A percentile compares a stretch with the other conserved stretches of the same genome.
Evolutionary conservation across 192 early-diverging fungal genomes (phyloP).

Genomic region (Coemansia furcata): DNA sequence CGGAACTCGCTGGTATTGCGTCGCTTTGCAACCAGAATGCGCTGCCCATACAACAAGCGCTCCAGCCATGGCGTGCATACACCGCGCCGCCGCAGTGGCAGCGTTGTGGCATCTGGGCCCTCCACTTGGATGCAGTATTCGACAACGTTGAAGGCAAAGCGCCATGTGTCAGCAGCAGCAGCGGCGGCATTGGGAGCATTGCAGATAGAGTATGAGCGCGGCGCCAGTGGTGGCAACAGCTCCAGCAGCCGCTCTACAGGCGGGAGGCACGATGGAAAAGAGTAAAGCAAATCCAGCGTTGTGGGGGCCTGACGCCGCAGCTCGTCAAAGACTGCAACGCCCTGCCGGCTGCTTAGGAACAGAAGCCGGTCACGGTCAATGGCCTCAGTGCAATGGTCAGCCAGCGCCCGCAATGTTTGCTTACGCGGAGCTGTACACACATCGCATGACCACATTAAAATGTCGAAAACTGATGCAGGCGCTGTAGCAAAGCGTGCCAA

Average conservation of each 20-base stretch:
- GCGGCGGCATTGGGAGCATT: slow-evolving; percentile 61
- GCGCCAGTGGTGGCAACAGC: slow-evolving; percentile 70
- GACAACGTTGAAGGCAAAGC: slow-evolving; percentile 88
- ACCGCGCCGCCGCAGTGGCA: slow-evolving; percentile 49
- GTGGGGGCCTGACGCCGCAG: slow-evolving; percentile 70
- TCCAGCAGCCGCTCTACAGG: slow-evolving; percentile 70
- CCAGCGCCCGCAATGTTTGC: slow-evolving; percentile 76
- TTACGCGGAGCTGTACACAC: slow-evolving; percentile 73
- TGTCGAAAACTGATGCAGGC: slow-evolving; percentile 55
- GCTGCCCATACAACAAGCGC: slow-evolving; percentile 40
- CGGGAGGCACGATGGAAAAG: slow-evolving; percentile 77
- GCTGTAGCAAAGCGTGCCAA: slow-evolving; percentile 14
- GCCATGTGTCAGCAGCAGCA: slow-evolving; percentile 46
- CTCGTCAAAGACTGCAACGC: slow-evolving; percentile 60
- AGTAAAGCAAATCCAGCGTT: slow-evolving; percentile 73
- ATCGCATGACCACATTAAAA: slow-evolving; percentile 78
- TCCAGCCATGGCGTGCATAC: slow-evolving; percentile 86
- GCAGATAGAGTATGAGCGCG: slow-evolving; percentile 87
- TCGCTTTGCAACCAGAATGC: slow-evolving; percentile 58
- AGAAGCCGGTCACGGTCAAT: slow-evolving; percentile 73
- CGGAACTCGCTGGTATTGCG: slow-evolving; percentile 64
- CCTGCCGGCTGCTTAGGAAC: slow-evolving; percentile 79
- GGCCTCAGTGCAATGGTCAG: slow-evolving; percentile 69
- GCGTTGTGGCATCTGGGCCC: slow-evolving; percentile 1
- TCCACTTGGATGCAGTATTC: slow-evolving; percentile 57